These are phyloP conservation scores for Podila epicladia DNA, from an alignment of 192 early-diverging fungal genomes.

Conservation along the genomic window DNA sequence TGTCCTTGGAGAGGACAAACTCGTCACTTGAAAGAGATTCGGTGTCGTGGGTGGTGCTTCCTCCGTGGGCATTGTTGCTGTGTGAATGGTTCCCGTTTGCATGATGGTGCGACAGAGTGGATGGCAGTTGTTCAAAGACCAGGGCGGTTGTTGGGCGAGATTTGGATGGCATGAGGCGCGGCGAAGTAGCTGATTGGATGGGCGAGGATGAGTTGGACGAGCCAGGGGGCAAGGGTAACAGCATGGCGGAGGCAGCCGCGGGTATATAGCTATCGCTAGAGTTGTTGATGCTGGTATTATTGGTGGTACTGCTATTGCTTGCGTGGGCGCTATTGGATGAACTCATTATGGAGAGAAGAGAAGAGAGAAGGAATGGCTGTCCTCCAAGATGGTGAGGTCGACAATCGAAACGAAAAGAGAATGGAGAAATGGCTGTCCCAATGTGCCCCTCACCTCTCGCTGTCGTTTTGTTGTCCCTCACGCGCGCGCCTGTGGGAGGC, in stretches of 20 bases:
- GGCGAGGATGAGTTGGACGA: constrained; percentile 11
- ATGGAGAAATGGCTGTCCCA: too few species aligned
- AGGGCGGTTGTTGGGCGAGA: constrained; percentile 40
- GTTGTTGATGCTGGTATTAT: background rate
- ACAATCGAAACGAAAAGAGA: too few species aligned
- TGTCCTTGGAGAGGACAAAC: constrained; percentile 28
- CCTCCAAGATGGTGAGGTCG: background rate
- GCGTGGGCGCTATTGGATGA: background rate
- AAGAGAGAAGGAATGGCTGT: background rate
- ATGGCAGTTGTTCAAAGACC: constrained; percentile 23
- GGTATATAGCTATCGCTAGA: background rate
- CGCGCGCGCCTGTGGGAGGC: too few species aligned
- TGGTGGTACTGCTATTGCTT: background rate
- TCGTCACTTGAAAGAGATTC: constrained; percentile 43
- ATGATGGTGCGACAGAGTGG: background rate
- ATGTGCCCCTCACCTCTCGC: too few species aligned
- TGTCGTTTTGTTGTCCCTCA: too few species aligned
- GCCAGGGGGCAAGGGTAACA: background rate
- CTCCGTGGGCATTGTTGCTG: background rate
- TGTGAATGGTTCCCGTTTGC: background rate
- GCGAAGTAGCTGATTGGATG: constrained; percentile 37
- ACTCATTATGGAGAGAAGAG: background rate
- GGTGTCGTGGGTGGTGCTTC: constrained; percentile 12
- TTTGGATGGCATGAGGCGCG: constrained; percentile 43
- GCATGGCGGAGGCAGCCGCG: background rate